A percentile compares a stretch with the other conserved stretches of the same genome.
These are phyloP conservation scores for Acanthamoeba culbertsoni DNA, from an alignment of 208 protist species.

Conservation along the genomic window DNA sequence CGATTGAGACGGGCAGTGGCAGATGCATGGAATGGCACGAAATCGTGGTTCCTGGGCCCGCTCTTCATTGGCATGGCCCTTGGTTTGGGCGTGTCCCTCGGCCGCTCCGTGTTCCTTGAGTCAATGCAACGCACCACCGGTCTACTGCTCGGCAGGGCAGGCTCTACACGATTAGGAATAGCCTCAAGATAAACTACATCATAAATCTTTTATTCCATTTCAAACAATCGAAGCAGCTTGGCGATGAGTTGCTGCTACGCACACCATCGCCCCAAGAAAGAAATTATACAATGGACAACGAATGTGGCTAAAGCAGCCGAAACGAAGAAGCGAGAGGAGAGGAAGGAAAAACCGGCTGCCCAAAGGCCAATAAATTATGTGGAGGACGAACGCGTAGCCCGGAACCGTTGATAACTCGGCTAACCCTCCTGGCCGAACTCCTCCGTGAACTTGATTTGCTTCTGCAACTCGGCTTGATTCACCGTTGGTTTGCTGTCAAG, in stretches of 20 bases:
- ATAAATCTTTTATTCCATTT: too few species aligned
- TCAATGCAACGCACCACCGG: neutral
- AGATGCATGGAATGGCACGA: neutral
- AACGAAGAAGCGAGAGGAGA: neutral
- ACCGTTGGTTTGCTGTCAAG: slow-evolving; percentile 90
- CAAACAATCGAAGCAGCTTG: too few species aligned
- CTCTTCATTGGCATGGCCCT: neutral
- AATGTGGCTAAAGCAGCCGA: neutral
- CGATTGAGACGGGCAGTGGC: neutral
- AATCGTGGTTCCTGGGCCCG: neutral
- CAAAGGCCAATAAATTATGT: neutral
- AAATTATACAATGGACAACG: neutral
- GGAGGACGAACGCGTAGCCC: neutral
- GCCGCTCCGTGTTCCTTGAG: neutral
- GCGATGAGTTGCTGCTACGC: too few species aligned
- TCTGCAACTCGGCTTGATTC: slow-evolving; percentile 88
- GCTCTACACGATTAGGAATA: neutral
- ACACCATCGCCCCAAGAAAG: too few species aligned
- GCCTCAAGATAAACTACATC: neutral
- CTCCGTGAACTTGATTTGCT: slow-evolving; percentile 93
- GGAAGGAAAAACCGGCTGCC: neutral
- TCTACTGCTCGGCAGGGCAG: neutral
- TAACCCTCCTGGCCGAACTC: slow-evolving; percentile 90
- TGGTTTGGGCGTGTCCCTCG: neutral
- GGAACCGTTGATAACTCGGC: neutral